phyloP scores from a whole-genome alignment of 2,329 filamentous ascomycete genomes.

The Chaetomiaceae sp. region DNA sequence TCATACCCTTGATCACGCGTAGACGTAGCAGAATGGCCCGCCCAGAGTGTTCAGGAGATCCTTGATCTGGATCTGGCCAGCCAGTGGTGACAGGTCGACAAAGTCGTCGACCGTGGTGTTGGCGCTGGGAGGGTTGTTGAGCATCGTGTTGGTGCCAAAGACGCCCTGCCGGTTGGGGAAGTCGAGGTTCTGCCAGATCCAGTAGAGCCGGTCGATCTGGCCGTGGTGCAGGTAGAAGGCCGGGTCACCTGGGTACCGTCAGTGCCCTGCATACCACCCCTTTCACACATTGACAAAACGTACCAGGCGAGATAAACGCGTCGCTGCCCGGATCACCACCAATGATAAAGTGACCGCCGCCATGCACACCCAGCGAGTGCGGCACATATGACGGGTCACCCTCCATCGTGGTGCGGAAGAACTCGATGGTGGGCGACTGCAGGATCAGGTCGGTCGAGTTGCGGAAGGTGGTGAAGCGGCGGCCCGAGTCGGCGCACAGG shows the following conservation, averaged over 20 bases:
- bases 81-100: constrained; percentile 30
- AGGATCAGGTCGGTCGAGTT: constrained; percentile 35
- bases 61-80: constrained; percentile 30
- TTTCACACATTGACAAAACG: too few relatives aligned
- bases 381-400: constrained; percentile 22
- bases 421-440: constrained; percentile 29
- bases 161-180: constrained; percentile 27
- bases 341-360: constrained; percentile 33
- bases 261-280: too few relatives aligned
- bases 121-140: constrained; percentile 35
- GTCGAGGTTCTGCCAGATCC: constrained; percentile 26
- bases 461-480: constrained; percentile 26
- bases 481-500: constrained; percentile 31
- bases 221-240: constrained; percentile 24
- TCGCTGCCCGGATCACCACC: constrained; percentile 25
- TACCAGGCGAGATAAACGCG: constrained; percentile 18
- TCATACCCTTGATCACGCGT: constrained; percentile 16
- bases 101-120: constrained; percentile 38
- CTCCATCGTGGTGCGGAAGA: constrained; percentile 35
- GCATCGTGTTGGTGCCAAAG: constrained; percentile 37
- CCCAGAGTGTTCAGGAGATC: constrained; percentile 36
- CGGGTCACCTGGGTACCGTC: too few relatives aligned
- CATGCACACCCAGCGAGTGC: constrained; percentile 29
- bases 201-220: constrained; percentile 22
- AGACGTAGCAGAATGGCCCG: constrained; percentile 41